These are phyloP conservation scores for Nicotiana tomentosiformis DNA, from an alignment of 257 asterid species.

Conservation along the genomic window DNA sequence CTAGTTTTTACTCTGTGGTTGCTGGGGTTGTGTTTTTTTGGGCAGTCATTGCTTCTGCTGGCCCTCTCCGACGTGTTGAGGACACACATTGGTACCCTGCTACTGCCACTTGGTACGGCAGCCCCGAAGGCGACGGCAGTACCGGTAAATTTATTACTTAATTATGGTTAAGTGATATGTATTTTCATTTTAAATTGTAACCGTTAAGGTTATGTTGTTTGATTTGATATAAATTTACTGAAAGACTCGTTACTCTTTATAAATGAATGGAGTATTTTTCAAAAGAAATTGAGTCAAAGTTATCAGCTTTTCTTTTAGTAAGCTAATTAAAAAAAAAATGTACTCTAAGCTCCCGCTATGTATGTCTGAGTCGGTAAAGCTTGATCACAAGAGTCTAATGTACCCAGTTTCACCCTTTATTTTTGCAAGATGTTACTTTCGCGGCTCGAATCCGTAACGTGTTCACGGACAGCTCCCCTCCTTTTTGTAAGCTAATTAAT, in stretches of 20 bases:
- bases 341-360: too few relatives aligned
- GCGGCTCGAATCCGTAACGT: too few relatives aligned
- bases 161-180: not conserved
- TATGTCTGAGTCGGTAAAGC: rapidly evolving
- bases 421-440: too few relatives aligned
- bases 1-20: slow-evolving; percentile 9
- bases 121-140: slow-evolving; percentile 98
- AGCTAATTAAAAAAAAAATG: too few relatives aligned
- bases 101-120: slow-evolving; percentile 99
- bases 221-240: not conserved
- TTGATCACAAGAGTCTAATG: too few relatives aligned
- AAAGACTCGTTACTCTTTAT: too few relatives aligned
- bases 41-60: slow-evolving; percentile 16
- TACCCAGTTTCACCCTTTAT: too few relatives aligned
- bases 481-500: not conserved
- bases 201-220: not conserved
- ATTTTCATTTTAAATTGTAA: not conserved
- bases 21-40: not conserved
- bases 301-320: not conserved
- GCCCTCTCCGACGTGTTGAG: slow-evolving; percentile 20
- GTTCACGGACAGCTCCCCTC: too few relatives aligned
- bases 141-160: slow-evolving; percentile 27
- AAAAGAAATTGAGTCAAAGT: not conserved
- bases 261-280: too few relatives aligned
- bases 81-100: slow-evolving; percentile 70